Evolutionary conservation across 768 basidiomycete genomes (phyloP).

Genomic region (Tylopilus vinaceipallidus): DNA sequence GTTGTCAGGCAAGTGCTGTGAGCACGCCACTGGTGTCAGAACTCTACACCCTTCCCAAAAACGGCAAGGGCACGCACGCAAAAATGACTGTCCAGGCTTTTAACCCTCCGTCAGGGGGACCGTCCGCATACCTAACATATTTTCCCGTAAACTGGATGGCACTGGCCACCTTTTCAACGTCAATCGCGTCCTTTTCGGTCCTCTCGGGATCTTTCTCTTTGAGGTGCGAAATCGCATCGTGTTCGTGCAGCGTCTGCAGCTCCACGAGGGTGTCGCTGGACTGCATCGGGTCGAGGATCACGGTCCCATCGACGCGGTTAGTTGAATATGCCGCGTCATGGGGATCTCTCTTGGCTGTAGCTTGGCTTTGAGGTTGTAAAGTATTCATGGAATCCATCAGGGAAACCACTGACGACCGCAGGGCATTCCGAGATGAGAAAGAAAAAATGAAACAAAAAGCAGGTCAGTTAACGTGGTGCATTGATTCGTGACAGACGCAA

Average conservation of each 20-base stretch:
- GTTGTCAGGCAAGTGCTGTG: constrained; percentile 25
- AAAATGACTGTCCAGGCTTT: constrained; percentile 32
- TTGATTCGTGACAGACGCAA: background rate
- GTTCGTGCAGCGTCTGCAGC: constrained; percentile 12
- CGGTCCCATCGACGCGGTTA: too few relatives aligned
- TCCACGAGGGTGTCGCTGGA: background rate
- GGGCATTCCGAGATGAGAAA: background rate
- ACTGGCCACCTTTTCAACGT: too few relatives aligned
- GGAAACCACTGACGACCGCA: too few relatives aligned
- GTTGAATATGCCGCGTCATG: too few relatives aligned
- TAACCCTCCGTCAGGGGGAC: constrained; percentile 29
- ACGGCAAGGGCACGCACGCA: constrained; percentile 17
- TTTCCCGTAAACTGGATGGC: constrained; percentile 4
- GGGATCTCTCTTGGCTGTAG: background rate
- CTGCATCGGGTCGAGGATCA: too few relatives aligned
- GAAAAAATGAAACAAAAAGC: background rate
- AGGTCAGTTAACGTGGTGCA: background rate
- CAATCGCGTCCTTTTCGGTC: too few relatives aligned
- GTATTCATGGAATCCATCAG: background rate
- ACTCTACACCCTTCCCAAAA: too few relatives aligned
- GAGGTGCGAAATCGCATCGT: background rate
- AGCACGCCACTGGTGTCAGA: background rate
- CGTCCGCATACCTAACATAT: constrained; percentile 21
- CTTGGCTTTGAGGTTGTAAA: background rate
- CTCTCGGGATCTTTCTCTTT: constrained; percentile 10